Evolutionary conservation across 78 protist species (phyloP).

Genomic region (Pelomyxa schiedti): DNA sequence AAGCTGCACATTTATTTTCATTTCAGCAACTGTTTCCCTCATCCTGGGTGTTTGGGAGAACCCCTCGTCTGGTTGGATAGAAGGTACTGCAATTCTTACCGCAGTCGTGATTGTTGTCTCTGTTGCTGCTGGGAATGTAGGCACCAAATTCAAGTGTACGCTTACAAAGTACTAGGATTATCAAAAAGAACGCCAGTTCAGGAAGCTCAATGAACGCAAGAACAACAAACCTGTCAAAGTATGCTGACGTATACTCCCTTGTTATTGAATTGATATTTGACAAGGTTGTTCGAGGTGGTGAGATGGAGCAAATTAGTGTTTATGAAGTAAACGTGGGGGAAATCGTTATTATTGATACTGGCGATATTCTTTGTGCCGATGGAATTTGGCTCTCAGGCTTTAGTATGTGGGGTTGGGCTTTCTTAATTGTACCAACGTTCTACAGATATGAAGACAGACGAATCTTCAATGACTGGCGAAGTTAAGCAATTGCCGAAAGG

Average conservation of each 20-base stretch:
- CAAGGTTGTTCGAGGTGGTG: conserved; percentile 57
- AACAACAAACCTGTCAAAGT: conserved; percentile 23
- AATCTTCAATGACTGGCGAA: conserved; percentile 80
- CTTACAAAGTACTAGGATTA: conserved; percentile 79
- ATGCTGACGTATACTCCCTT: no score
- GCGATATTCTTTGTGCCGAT: conserved; percentile 78
- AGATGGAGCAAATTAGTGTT: conserved; percentile 5
- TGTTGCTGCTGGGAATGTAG: no score
- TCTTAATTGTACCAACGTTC: neutral
- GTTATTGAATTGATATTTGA: no score
- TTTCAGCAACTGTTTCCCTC: conserved; percentile 42
- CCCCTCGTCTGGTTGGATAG: conserved; percentile 77
- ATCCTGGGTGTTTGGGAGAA: conserved; percentile 15
- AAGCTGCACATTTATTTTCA: no score
- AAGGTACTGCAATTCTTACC: conserved; percentile 77
- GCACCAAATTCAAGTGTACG: no score
- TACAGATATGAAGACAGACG: conserved; percentile 39
- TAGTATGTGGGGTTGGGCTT: neutral
- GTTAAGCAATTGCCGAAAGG: conserved; percentile 34
- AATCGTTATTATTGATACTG: conserved; percentile 56
- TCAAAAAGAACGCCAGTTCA: conserved; percentile 76
- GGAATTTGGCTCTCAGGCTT: conserved; percentile 49
- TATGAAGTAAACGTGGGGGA: conserved; percentile 87
- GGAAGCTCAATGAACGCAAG: conserved; percentile 27
- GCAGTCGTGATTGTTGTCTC: conserved; percentile 80